A percentile compares a stretch with the other conserved stretches of the same genome.
These are phyloP conservation scores for Fusarium siculi DNA, from an alignment of 2,329 filamentous ascomycete genomes.

Conservation along the genomic window DNA sequence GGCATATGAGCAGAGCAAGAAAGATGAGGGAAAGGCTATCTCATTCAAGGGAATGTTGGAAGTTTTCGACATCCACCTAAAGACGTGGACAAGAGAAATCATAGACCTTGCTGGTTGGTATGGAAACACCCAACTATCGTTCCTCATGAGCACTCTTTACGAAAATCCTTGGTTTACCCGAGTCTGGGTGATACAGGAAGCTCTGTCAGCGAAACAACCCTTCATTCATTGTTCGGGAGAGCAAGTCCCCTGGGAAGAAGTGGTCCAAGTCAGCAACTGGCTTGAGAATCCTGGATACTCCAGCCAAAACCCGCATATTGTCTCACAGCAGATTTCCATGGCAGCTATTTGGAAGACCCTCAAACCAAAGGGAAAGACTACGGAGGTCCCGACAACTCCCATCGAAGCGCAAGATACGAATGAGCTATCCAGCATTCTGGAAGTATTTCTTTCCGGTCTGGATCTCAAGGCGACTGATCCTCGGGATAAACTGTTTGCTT, in stretches of 20 bases:
- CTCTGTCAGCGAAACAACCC: constrained; percentile 1
- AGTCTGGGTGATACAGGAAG: constrained; percentile 34
- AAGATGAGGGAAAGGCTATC: neutral
- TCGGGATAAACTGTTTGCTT: constrained; percentile 26
- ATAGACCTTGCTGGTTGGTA: constrained; percentile 34
- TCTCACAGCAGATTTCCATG: constrained; percentile 19
- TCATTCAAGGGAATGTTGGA: constrained; percentile 28
- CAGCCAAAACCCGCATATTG: constrained; percentile 16
- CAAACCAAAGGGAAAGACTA: constrained; percentile 1
- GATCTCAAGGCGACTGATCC: constrained; percentile 34
- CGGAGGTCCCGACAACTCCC: neutral
- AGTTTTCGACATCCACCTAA: constrained; percentile 12
- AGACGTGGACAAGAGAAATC: constrained; percentile 8
- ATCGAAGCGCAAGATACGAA: neutral
- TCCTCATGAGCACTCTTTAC: constrained; percentile 25
- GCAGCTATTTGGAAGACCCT: constrained; percentile 27
- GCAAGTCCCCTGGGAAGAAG: constrained; percentile 16
- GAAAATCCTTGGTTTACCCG: constrained; percentile 30
- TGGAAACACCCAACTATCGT: constrained; percentile 12
- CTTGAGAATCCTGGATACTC: constrained; percentile 3
- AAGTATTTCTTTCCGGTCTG: constrained; percentile 23
- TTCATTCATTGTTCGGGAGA: constrained; percentile 8
- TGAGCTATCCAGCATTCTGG: constrained; percentile 10
- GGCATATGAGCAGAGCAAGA: neutral
- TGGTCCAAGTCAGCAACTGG: constrained; percentile 14